Percentiles rank a stretch among this genome's conserved stretches.
phyloP scores from a whole-genome alignment of 2,329 filamentous ascomycete species.

The Lomentospora prolificans region DNA sequence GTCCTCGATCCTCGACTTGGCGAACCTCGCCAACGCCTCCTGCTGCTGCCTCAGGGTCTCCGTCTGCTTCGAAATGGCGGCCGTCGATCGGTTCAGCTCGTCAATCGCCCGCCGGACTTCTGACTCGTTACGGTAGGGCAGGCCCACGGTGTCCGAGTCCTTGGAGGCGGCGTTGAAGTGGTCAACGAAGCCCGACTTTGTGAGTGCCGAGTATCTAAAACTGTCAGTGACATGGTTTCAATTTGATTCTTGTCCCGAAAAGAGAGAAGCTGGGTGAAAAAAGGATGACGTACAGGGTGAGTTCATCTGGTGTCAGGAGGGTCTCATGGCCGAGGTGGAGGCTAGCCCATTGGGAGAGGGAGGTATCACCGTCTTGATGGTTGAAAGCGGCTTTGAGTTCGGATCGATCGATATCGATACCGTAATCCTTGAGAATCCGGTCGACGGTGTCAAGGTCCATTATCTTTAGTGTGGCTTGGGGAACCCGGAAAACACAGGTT shows the following conservation, averaged over 20 bases:
- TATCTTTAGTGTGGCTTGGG: constrained; percentile 1
- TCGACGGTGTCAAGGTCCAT: constrained; percentile 10
- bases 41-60: constrained; percentile 52
- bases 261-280: not conserved
- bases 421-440: constrained; percentile 20
- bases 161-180: constrained; percentile 29
- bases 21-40: constrained; percentile 45
- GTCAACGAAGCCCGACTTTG: constrained; percentile 37
- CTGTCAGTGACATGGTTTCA: not conserved
- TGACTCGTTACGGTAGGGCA: constrained; percentile 44
- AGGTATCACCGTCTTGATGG: constrained; percentile 16
- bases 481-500: no score
- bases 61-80: constrained; percentile 53
- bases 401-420: constrained; percentile 23
- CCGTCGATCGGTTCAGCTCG: constrained; percentile 55
- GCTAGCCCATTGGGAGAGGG: constrained; percentile 34
- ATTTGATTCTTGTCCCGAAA: not conserved
- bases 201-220: constrained; percentile 38
- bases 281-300: constrained; percentile 34
- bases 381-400: constrained; percentile 24
- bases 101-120: constrained; percentile 53
- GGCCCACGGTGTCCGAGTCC: constrained; percentile 28
- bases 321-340: constrained; percentile 39
- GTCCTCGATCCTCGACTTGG: constrained; percentile 31
- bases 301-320: constrained; percentile 43